Percentiles rank a stretch among this genome's conserved stretches.
Conservation (phyloP, 345 rosid genomes). For the Linum trigynum region DNA sequence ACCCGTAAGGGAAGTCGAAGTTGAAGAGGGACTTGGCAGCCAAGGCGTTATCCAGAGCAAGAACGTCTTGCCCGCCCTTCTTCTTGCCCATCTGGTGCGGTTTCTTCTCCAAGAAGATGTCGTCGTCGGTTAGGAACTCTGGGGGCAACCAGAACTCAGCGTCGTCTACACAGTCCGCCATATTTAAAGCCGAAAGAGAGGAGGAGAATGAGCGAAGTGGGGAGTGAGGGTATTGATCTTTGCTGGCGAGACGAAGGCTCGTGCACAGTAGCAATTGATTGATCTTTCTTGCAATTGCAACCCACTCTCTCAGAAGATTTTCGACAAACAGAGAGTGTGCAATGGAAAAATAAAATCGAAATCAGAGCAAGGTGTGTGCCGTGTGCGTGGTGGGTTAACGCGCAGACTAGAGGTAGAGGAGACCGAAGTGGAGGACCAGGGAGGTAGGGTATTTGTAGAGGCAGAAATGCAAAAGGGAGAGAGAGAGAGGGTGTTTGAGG, state of each 20-base stretch:
- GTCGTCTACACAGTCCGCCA: constrained; percentile 54
- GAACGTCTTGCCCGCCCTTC: constrained; percentile 7
- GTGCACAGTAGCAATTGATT: no score
- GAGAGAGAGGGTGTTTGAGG: not conserved
- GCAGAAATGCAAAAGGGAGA: not conserved
- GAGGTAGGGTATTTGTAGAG: not conserved
- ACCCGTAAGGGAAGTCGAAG: constrained; percentile 50
- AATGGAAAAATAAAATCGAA: no score
- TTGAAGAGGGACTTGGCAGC: constrained; percentile 28
- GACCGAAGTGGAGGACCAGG: not conserved
- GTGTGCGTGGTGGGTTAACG: no score
- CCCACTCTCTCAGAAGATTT: no score
- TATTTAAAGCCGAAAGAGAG: constrained; percentile 5
- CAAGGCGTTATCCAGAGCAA: constrained; percentile 16
- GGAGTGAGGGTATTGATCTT: no score
- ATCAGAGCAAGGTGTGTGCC: no score
- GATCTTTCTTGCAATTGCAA: no score
- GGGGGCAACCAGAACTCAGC: constrained; percentile 75
- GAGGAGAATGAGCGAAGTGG: not conserved
- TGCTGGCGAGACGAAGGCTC: no score
- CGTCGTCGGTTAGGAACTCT: constrained; percentile 63
- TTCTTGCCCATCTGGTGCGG: not conserved
- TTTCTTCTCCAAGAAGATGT: constrained; percentile 24
- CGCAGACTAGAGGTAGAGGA: no score
- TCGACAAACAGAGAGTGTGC: no score